Evolutionary conservation across 345 rosid species (phyloP).

Genomic region (Heritiera littoralis): DNA sequence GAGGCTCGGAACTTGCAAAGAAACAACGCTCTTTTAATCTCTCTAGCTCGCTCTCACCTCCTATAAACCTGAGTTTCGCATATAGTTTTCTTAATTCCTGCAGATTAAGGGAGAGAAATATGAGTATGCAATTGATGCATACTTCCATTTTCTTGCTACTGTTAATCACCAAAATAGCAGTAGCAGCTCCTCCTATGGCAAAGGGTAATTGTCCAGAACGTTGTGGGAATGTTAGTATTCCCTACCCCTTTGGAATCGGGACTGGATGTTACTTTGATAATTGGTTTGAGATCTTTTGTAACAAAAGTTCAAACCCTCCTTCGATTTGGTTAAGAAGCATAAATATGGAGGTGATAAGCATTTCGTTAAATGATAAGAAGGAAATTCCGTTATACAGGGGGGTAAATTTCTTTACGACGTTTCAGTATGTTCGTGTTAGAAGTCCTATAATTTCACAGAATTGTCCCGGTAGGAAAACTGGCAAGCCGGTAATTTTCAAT

Average conservation of each 20-base stretch:
- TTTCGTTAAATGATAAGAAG: neutral
- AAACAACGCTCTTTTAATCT: too few relatives aligned
- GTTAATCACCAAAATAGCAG: too few relatives aligned
- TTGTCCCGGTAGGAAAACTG: neutral
- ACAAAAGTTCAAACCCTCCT: neutral
- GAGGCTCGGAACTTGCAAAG: too few relatives aligned
- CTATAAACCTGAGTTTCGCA: too few relatives aligned
- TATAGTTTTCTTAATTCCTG: too few relatives aligned
- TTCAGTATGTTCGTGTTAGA: neutral
- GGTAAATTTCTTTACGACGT: too few relatives aligned
- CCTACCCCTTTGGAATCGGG: neutral
- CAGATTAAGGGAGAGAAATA: too few relatives aligned
- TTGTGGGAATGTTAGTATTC: neutral
- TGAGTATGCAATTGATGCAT: too few relatives aligned
- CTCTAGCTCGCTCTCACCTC: too few relatives aligned
- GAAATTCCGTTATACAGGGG: too few relatives aligned
- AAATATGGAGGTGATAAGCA: neutral
- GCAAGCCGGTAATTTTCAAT: neutral
- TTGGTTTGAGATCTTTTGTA: neutral
- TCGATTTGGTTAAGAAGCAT: neutral
- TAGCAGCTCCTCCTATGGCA: neutral
- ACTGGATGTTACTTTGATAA: neutral
- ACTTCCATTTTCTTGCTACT: too few relatives aligned
- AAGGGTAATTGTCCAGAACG: neutral
- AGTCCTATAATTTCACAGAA: neutral